A percentile compares a stretch with the other conserved stretches of the same genome.
phyloP scores from a whole-genome alignment of 768 basidiomycete genomes.

The Hypsizygus marmoreus region DNA sequence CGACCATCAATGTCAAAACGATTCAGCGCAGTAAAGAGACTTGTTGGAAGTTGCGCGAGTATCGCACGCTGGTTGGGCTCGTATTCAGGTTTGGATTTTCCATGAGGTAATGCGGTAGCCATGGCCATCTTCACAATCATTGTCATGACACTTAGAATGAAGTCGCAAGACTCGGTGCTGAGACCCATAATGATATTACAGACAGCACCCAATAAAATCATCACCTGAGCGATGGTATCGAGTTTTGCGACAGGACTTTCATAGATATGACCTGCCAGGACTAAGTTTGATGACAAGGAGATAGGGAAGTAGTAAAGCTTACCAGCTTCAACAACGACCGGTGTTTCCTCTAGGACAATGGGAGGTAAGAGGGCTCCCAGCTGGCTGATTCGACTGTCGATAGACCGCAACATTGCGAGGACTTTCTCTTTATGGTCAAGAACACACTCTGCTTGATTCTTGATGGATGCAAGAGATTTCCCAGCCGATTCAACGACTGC shows the following conservation, averaged over 20 bases:
- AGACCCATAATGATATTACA: no score
- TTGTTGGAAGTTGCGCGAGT: conserved; percentile 16
- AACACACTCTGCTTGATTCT: neutral
- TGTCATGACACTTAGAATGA: no score
- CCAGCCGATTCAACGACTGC: neutral
- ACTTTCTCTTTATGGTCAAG: neutral
- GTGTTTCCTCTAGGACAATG: no score
- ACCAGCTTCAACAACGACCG: no score
- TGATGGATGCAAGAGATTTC: neutral
- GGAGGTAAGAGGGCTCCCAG: no score
- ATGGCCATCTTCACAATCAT: no score
- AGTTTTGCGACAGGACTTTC: neutral
- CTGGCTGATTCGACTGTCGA: neutral
- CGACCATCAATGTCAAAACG: no score
- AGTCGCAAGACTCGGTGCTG: no score
- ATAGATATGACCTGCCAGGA: neutral
- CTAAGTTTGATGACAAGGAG: neutral
- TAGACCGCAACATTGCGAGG: neutral
- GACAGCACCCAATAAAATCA: no score
- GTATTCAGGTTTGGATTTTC: neutral
- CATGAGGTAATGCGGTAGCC: neutral
- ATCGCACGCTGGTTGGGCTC: conserved; percentile 1
- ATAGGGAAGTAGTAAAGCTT: neutral
- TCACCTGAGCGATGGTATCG: conserved; percentile 1
- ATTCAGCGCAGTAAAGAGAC: conserved; percentile 13